phyloP scores from a whole-genome alignment of 805 yeast species.

The Saccharomycopsis capsularis region DNA sequence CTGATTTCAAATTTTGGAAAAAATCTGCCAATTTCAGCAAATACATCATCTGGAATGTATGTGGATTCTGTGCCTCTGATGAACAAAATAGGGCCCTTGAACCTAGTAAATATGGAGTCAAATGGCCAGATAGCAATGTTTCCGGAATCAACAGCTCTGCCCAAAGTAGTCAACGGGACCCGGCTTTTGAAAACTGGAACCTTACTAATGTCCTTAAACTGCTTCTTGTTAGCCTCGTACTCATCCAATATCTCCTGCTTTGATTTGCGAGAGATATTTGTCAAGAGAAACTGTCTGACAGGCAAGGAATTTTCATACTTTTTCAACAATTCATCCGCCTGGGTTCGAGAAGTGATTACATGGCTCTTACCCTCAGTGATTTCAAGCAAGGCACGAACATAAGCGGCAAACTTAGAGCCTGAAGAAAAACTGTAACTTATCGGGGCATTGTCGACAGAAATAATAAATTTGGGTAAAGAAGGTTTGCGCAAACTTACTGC shows the following conservation, averaged over 20 bases:
- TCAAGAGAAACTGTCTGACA: conserved; percentile 70
- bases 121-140: conserved; percentile 73
- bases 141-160: conserved; percentile 56
- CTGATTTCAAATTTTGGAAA: conserved; percentile 72
- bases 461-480: conserved; percentile 49
- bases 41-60: conserved; percentile 76
- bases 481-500: conserved; percentile 69
- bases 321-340: conserved; percentile 55
- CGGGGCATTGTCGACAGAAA: conserved; percentile 89
- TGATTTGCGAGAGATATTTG: conserved; percentile 50
- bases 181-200: conserved; percentile 35
- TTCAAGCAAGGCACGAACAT: conserved; percentile 54
- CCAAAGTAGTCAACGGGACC: conserved; percentile 67
- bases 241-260: conserved; percentile 31
- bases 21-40: conserved; percentile 63
- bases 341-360: conserved; percentile 36
- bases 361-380: conserved; percentile 44
- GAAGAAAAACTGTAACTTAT: conserved; percentile 51
- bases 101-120: conserved; percentile 45
- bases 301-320: conserved; percentile 53
- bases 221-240: conserved; percentile 24
- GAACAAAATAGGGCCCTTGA: conserved; percentile 69
- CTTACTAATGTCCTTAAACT: conserved; percentile 27
- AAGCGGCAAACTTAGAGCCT: conserved; percentile 51
- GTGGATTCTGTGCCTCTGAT: conserved; percentile 70